Base-by-base conservation (phyloP, 768 basidiomycete genomes). In the Lepiota venenata region DNA sequence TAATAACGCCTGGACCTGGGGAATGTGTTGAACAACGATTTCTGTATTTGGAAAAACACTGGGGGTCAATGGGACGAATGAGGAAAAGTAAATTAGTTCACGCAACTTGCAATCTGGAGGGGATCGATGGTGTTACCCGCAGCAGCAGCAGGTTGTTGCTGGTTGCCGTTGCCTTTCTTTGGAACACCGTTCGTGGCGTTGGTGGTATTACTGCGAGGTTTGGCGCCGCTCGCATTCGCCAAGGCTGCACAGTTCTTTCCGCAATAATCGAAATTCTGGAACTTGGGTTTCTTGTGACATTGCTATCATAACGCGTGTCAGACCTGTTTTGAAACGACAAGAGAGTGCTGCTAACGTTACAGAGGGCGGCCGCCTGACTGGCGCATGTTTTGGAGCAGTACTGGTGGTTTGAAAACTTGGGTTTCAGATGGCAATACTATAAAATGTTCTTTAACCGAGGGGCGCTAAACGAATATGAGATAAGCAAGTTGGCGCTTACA, bases 211-310 rank as follows among this genome's bases (percentile, higher is more conserved):
- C 38, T 57, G 48, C 42, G 59, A 9, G 38, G 54, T 20, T 52
- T 52, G 21, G 61, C 66, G 4, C 63, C 65, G n/a, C 57, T 60
- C 10, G 68, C 61, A 27, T 66, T 68, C 18, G 83, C 83, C 46
- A 74, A 56, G 14, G 74, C 64, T 15, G 83, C 84, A 60, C 85
- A 86, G 50, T 77, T 81, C 73, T 83, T 82, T 51, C 85, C 81
- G 55, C 85, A 87, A 60, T 76, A 87, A 47, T 81, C 78, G 59
- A 81, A 80, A 58, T 71, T 75, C 58, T 74, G 77, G 60, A 77
- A 82, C 65, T 83, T 87, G 4, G 82, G 81, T 56, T 79, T 81
- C 62, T 74, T 74, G 57, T 81, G 77, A 60, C 85, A 87, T 56
- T 78, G 69, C 79, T 81, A 57, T 2, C 46, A 44, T 47, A 18